Percentiles rank a stretch among this genome's conserved stretches.
Evolutionary conservation across 2,329 filamentous ascomycete species (phyloP).

Genomic region (Botrytis paeoniae): DNA sequence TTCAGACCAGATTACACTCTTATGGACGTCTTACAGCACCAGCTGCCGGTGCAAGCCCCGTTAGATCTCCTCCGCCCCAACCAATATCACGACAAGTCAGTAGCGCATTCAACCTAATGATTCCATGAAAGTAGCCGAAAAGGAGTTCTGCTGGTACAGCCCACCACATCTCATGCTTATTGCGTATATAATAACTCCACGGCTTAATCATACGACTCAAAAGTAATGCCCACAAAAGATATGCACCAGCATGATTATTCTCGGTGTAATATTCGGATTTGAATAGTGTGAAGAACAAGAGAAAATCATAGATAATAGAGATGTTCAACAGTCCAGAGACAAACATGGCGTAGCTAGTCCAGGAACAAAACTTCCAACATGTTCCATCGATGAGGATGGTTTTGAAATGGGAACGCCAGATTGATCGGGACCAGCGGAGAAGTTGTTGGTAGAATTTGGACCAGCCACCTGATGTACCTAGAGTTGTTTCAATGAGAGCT

Average conservation of each 20-base stretch:
- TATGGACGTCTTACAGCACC: neutral
- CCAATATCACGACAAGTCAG: neutral
- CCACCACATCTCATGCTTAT: neutral
- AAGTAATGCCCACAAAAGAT: neutral
- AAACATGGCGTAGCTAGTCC: conserved; percentile 56
- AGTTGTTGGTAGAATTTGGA: conserved; percentile 52
- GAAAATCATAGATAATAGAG: conserved; percentile 50
- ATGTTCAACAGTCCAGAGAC: conserved; percentile 54
- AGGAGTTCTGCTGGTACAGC: neutral
- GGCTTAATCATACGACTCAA: neutral
- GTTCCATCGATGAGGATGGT: conserved; percentile 43
- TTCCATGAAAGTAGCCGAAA: neutral
- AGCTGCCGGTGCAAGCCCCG: neutral
- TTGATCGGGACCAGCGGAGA: conserved; percentile 56
- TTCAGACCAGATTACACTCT: neutral
- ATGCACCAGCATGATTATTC: neutral
- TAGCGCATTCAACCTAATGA: neutral
- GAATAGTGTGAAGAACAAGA: conserved; percentile 38
- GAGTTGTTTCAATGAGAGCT: conserved; percentile 49
- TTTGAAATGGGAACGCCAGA: conserved; percentile 54
- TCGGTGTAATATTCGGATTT: neutral
- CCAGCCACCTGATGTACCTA: conserved; percentile 44
- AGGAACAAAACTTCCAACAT: conserved; percentile 47
- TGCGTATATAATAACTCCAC: neutral
- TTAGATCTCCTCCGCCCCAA: neutral